A percentile compares a stretch with the other conserved stretches of the same genome.
Evolutionary conservation across 1,284 basidiomycete species (phyloP).

Genomic region (Wolfiporia cocos): DNA sequence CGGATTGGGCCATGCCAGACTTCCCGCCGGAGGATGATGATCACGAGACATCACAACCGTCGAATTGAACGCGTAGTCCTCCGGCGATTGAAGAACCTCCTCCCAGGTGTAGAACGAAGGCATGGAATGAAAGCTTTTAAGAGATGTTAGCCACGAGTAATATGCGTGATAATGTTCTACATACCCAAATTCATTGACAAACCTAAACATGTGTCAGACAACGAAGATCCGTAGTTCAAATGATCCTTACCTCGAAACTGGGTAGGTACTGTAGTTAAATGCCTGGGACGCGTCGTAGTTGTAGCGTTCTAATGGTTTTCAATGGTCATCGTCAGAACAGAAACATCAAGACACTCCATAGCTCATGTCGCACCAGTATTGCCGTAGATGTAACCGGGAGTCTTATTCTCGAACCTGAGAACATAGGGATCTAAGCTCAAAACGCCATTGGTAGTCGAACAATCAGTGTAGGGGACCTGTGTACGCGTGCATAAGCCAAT

Average conservation of each 20-base stretch:
- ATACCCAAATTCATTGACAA: constrained; percentile 59
- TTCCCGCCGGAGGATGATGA: constrained; percentile 53
- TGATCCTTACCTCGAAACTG: constrained; percentile 36
- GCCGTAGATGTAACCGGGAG: constrained; percentile 49
- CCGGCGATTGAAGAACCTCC: constrained; percentile 43
- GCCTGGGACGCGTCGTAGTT: constrained; percentile 51
- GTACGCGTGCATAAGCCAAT: neutral
- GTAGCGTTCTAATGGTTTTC: constrained; percentile 36
- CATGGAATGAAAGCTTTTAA: constrained; percentile 55
- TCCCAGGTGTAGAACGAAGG: constrained; percentile 61
- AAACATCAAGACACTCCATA: neutral
- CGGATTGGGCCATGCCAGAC: constrained; percentile 51
- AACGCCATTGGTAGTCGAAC: constrained; percentile 54
- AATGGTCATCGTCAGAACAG: neutral
- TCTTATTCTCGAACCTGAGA: constrained; percentile 45
- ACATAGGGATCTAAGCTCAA: constrained; percentile 52
- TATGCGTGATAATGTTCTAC: constrained; percentile 5
- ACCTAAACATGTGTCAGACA: constrained; percentile 25
- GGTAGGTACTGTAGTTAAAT: constrained; percentile 52
- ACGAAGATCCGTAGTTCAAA: neutral
- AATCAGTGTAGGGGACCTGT: constrained; percentile 56
- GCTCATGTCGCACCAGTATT: constrained; percentile 36
- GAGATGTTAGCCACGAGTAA: neutral
- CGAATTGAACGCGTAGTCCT: constrained; percentile 55
- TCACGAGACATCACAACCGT: constrained; percentile 52